Conservation (phyloP, 2,329 filamentous ascomycete species). For the Macrophomina phaseolina region DNA sequence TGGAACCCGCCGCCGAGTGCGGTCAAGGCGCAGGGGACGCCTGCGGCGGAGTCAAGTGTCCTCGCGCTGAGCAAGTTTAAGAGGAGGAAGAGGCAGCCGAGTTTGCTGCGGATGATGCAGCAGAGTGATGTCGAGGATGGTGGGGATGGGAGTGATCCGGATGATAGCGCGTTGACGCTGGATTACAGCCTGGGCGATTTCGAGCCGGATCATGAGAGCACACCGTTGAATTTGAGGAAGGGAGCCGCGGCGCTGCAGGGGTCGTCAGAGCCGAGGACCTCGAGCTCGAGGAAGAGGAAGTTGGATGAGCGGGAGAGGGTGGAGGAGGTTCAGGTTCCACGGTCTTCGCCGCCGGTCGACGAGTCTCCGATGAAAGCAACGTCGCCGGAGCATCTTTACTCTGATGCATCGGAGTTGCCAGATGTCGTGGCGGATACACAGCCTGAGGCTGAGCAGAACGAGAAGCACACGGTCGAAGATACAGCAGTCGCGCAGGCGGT, state of each 20-base stretch:
- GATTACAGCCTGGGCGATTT: conserved; percentile 46
- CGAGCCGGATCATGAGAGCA: conserved; percentile 70
- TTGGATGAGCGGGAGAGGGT: conserved; percentile 27
- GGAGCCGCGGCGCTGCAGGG: background rate
- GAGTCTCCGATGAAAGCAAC: background rate
- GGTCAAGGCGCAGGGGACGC: conserved; percentile 51
- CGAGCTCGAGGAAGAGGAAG: conserved; percentile 48
- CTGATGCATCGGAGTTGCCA: conserved; percentile 6
- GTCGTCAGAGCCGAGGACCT: conserved; percentile 31
- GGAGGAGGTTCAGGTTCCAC: conserved; percentile 42
- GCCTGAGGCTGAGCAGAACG: background rate
- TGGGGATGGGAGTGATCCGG: conserved; percentile 49
- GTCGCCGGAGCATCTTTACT: conserved; percentile 23
- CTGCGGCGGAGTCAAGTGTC: conserved; percentile 51
- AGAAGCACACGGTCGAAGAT: background rate
- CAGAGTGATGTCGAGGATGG: conserved; percentile 53
- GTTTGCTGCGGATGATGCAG: conserved; percentile 56
- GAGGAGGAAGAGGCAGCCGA: conserved; percentile 54
- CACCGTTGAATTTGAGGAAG: conserved; percentile 60
- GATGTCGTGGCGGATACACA: conserved; percentile 13
- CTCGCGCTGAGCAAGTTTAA: conserved; percentile 59
- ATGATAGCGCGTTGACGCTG: conserved; percentile 51
- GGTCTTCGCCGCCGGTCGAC: conserved; percentile 44
- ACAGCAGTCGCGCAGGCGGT: conserved; percentile 32
- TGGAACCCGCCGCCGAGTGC: conserved; percentile 38